Evolutionary conservation across 129 eudicot species (phyloP).

Genomic region (Arctium minus): DNA sequence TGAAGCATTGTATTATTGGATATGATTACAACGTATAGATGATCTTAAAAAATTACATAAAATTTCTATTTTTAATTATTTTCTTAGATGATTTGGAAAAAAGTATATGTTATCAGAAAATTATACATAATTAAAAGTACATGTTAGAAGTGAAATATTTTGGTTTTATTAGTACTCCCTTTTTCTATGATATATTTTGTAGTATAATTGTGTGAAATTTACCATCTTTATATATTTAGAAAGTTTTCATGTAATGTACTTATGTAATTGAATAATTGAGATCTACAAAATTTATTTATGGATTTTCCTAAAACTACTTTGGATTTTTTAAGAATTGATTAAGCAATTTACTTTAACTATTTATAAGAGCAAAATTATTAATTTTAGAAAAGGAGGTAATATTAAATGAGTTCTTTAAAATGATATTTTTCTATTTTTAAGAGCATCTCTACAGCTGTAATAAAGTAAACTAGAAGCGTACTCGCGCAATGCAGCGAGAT

Average conservation of each 20-base stretch:
- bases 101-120: too few relatives aligned
- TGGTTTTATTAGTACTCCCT: not conserved
- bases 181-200: not conserved
- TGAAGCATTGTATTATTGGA: not conserved
- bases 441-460: too few relatives aligned
- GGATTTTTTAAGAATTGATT: not conserved
- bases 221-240: not conserved
- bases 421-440: not conserved
- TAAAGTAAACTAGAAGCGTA: too few relatives aligned
- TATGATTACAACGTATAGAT: not conserved
- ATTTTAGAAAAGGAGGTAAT: not conserved
- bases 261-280: not conserved
- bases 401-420: not conserved
- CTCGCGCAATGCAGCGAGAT: too few relatives aligned
- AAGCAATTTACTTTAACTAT: not conserved
- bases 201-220: not conserved
- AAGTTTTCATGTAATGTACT: not conserved
- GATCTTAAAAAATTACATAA: not conserved
- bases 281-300: not conserved
- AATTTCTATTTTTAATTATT: not conserved
- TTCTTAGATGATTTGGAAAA: not conserved
- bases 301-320: not conserved
- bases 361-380: not conserved
- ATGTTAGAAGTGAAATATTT: not conserved
- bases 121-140: too few relatives aligned